Percentiles rank a stretch among this genome's conserved stretches.
These are phyloP conservation scores for Tephrocybe sp. DNA, from an alignment of 768 basidiomycete genomes.

Conservation along the genomic window DNA sequence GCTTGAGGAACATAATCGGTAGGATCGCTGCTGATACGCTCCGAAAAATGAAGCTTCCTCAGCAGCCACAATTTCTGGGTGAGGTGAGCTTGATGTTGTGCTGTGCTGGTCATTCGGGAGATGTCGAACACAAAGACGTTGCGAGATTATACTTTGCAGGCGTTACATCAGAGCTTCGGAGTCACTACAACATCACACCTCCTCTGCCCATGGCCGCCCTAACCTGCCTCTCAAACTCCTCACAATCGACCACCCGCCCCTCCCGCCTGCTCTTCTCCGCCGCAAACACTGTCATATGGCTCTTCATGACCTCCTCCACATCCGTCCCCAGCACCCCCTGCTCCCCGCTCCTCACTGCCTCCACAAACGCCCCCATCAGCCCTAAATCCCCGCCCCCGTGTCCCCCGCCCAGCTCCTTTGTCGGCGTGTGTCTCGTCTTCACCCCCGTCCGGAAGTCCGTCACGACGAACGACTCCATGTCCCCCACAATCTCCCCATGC, in stretches of 20 bases:
- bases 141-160: no score
- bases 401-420: constrained; percentile 55
- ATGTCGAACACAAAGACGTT: no score
- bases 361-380: constrained; percentile 71
- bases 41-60: no score
- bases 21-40: no score
- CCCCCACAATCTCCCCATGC: constrained; percentile 86
- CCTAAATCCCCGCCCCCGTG: constrained; percentile 87
- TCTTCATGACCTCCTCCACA: constrained; percentile 68
- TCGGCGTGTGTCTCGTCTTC: constrained; percentile 47
- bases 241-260: constrained; percentile 69
- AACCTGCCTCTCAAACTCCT: constrained; percentile 58
- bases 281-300: constrained; percentile 85
- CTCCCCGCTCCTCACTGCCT: constrained; percentile 65
- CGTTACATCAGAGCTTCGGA: no score
- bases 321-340: constrained; percentile 69
- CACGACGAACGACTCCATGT: constrained; percentile 75
- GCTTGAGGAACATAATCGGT: no score
- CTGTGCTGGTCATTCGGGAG: no score
- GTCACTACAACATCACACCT: no score
- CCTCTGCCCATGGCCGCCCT: constrained; percentile 24
- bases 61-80: no score
- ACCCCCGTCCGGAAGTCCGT: constrained; percentile 68
- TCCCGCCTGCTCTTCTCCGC: constrained; percentile 76
- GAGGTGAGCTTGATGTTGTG: no score